A percentile compares a stretch with the other conserved stretches of the same genome.
phyloP scores from a whole-genome alignment of 352 stramenopile genomes.

The Globisporangium splendens region DNA sequence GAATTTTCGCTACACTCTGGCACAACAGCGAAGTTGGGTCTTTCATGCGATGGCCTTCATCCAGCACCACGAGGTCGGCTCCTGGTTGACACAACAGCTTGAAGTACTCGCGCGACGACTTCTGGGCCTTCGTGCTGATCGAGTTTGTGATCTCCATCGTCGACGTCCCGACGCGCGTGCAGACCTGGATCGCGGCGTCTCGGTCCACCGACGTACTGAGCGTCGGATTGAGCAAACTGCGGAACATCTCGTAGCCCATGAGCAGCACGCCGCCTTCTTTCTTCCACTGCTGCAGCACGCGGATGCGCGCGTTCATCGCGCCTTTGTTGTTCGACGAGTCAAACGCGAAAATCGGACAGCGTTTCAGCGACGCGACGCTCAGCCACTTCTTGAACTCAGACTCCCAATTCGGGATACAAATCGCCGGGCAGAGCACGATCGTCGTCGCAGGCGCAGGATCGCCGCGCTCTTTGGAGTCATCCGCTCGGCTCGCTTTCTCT shows the following conservation, averaged over 20 bases:
- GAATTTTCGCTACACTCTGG: constrained; percentile 73
- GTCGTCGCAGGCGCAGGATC: constrained; percentile 31
- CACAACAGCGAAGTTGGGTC: constrained; percentile 82
- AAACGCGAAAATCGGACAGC: constrained; percentile 58
- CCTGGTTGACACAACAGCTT: constrained; percentile 58
- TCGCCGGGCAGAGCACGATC: constrained; percentile 94
- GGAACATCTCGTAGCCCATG: constrained; percentile 90
- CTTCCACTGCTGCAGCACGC: constrained; percentile 73
- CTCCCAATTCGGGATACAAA: constrained; percentile 97
- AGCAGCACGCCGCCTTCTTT: constrained; percentile 69
- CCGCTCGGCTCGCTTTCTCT: neutral
- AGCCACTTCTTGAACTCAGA: constrained; percentile 98
- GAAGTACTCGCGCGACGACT: constrained; percentile 47
- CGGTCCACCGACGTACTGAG: constrained; percentile 24
- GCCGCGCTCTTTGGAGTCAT: neutral
- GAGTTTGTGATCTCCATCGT: constrained; percentile 66
- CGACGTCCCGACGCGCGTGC: constrained; percentile 52
- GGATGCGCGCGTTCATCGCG: constrained; percentile 42
- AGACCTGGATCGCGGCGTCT: constrained; percentile 57
- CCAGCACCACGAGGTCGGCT: constrained; percentile 76
- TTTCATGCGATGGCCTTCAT: constrained; percentile 88
- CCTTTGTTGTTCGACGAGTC: constrained; percentile 60
- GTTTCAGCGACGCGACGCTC: constrained; percentile 39
- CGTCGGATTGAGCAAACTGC: constrained; percentile 74
- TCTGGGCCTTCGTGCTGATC: constrained; percentile 45